Base-by-base conservation (phyloP, 2,329 filamentous ascomycete genomes). In the Diaporthe caulivora region DNA sequence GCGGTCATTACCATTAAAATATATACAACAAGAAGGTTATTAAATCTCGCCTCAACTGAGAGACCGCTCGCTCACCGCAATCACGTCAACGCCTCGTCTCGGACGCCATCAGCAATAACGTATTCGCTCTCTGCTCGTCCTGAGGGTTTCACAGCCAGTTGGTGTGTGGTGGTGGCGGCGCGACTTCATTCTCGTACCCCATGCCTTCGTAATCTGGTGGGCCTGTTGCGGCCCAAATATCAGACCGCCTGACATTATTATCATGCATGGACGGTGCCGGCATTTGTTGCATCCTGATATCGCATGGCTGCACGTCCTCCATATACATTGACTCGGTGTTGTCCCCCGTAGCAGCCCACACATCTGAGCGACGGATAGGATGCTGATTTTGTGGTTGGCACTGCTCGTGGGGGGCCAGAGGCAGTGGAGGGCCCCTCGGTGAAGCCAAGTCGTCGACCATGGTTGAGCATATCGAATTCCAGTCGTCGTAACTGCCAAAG, bases 381-480 rank as follows among this genome's bases (percentile, higher is more conserved):
- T 58, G 71, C 29, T 69, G 62, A 11, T 4, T 18, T 9, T 72
- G 70, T 10, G 40, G 70, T 55, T 74, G 72, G 21, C 58, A 64
- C 18, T 58, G 73, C 58, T 75, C 73, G 47, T 75, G 73, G 37
- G 73, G 71, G 11, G 64, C 57, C 15, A 72, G 58, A 29, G 71
- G 73, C 21, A 75, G 44, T n/a, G 73, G 51, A 2, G 73, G 65
- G 2, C 73, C 73, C 18, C 65, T 44, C 13, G 73, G 71, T 21
- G 73, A 73, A 26, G 65, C 34, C 18, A 75, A 60, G 42, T 75
- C 71, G 29, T 75, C 73, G 26, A 75, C 73, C 73, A 75, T 75
- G 24, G 73, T 75, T 11, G 64, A 70, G 58, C 73, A 75, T 11
- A 75, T 73, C 26, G 71, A 73, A 37, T 73, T 71, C 73, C 73